phyloP scores from a whole-genome alignment of 441 rosid species.

The Erysimum cheiri region DNA sequence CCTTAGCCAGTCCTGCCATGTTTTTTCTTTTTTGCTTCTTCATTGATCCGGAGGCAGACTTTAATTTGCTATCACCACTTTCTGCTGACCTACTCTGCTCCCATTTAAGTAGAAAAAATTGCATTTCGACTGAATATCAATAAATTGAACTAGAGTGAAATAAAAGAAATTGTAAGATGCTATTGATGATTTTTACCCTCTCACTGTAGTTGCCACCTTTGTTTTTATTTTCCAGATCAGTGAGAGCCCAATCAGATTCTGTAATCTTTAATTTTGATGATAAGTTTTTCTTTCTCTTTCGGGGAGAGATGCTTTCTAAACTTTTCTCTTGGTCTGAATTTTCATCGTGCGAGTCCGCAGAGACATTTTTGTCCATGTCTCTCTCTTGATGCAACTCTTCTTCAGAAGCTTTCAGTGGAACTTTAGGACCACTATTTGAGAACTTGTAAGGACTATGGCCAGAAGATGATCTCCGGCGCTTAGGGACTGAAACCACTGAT shows the following conservation, averaged over 20 bases:
- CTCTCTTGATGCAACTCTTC: slow-evolving; percentile 49
- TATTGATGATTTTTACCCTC: slow-evolving; percentile 53
- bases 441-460: slow-evolving; percentile 63
- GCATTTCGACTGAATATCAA: slow-evolving; percentile 22
- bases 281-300: slow-evolving; percentile 51
- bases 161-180: slow-evolving; percentile 18
- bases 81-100: slow-evolving; percentile 49
- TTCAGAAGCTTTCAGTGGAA: slow-evolving; percentile 45
- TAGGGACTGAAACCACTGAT: slow-evolving; percentile 73
- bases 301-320: slow-evolving; percentile 52
- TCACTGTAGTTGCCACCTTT: slow-evolving; percentile 58
- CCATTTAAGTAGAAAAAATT: slow-evolving; percentile 38
- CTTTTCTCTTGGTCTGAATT: slow-evolving; percentile 39
- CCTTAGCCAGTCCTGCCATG: slow-evolving; percentile 82
- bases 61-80: slow-evolving; percentile 49
- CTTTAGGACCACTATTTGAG: slow-evolving; percentile 49
- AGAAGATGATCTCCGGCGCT: slow-evolving; percentile 71
- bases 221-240: slow-evolving; percentile 53
- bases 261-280: slow-evolving; percentile 53
- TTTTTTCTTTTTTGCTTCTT: slow-evolving; percentile 86
- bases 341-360: slow-evolving; percentile 53
- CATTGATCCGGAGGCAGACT: slow-evolving; percentile 65
- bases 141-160: slow-evolving; percentile 15
- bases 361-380: slow-evolving; percentile 44
- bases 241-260: slow-evolving; percentile 53